Percentiles rank a stretch among this genome's conserved stretches.
These are phyloP conservation scores for Isabelozyma rhagii DNA, from an alignment of 805 yeast genomes.

Conservation along the genomic window DNA sequence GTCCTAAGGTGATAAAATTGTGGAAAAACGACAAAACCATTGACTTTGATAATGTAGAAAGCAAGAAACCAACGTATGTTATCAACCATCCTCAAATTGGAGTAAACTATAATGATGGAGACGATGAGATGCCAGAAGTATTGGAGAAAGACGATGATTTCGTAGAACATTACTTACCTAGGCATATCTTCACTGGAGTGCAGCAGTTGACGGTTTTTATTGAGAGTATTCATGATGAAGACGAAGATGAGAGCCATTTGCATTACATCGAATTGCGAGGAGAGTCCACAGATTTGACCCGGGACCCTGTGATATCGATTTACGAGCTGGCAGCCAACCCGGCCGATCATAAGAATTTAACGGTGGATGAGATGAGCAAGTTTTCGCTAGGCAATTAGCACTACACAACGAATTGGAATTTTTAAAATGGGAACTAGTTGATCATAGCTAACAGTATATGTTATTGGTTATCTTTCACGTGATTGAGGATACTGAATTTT, in stretches of 20 bases:
- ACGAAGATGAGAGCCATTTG: conserved; percentile 53
- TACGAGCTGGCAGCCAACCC: conserved; percentile 95
- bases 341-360: conserved; percentile 61
- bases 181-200: conserved; percentile 70
- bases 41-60: conserved; percentile 67
- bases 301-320: conserved; percentile 70
- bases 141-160: conserved; percentile 45
- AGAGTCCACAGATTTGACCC: conserved; percentile 49
- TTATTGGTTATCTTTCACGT: too few species aligned
- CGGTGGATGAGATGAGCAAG: conserved; percentile 10
- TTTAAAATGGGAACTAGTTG: not conserved
- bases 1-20: conserved; percentile 68
- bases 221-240: conserved; percentile 54
- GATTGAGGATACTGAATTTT: too few species aligned
- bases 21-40: conserved; percentile 67
- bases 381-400: conserved; percentile 5
- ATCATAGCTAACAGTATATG: too few species aligned
- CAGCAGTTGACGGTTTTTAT: conserved; percentile 66
- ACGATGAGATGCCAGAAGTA: conserved; percentile 32
- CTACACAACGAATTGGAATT: not conserved
- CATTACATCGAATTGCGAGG: conserved; percentile 82
- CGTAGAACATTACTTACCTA: conserved; percentile 79
- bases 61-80: conserved; percentile 46
- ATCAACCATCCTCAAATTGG: conserved; percentile 69
- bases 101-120: conserved; percentile 29